Evolutionary conservation across 2,329 filamentous ascomycete genomes (phyloP), one percentile per base, ranked within the genome.

Genomic region (Epichloe hybrida): DNA sequence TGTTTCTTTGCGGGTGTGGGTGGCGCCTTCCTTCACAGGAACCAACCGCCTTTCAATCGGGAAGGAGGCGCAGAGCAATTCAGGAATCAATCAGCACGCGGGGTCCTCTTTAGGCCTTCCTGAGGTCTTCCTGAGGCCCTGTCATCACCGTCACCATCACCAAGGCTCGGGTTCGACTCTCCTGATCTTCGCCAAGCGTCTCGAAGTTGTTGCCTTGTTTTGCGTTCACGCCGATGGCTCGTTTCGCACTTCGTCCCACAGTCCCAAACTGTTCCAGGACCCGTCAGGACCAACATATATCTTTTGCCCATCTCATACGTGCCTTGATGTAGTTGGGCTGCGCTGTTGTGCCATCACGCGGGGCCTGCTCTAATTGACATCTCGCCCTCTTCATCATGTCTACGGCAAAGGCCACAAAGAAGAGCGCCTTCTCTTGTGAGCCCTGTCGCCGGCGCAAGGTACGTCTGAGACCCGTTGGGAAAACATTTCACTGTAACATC

Each of bases 341-440:
- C 31, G 21, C 20, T 4, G 13, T 27, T 2, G 12, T 43, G 42
- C 21, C 45, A 21, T 21, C 34, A 17, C 20, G 21, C 13, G 17
- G 31, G 31, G 21, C 12, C 36, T 21, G n/a, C 31, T 39, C 41
- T 36, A 27, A 13, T 20, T 12, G 9, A 37, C n/a, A 36, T 50
- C 58, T 46, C 51, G 36, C 44, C 36, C 12, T 34, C 17, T 23
- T 35, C 53, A 59, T 46, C 51, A 66, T 66, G 62, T 66, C 66
- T 52, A 63, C 66, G 52, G 67, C 62, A 55, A 69, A 69, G 58
- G 65, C 67, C 44, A 68, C 66, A 50, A 71, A 71, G 64, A 79
- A 78, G 63, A 78, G 74, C 62, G 76, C 76, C 55, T 80, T 80
- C 62, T 79, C 76, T n/a, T 80, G 76, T 61, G 76, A 80, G 63